A percentile compares a stretch with the other conserved stretches of the same genome.
phyloP scores from a whole-genome alignment of 1,284 basidiomycete species.

The Tausonia pullulans region DNA sequence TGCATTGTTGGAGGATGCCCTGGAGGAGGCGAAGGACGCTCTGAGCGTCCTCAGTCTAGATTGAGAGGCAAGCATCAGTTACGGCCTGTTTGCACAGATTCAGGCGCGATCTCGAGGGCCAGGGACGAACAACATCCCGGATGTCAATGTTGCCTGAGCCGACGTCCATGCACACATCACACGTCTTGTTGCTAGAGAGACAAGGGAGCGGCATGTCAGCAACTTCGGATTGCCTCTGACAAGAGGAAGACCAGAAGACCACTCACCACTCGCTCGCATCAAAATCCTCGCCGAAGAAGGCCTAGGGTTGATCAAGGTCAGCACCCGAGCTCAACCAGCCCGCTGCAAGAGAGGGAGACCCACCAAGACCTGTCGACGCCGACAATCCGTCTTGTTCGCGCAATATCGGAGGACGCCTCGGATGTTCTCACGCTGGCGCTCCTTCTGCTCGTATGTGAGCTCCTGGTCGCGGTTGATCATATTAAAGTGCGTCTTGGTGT shows the following conservation, averaged over 20 bases:
- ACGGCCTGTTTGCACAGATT: neutral
- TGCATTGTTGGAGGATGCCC: conserved; percentile 4
- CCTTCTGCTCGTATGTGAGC: conserved; percentile 42
- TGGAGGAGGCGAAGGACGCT: conserved; percentile 5
- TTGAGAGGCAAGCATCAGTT: neutral
- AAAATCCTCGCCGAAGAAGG: conserved; percentile 36
- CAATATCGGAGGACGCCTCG: conserved; percentile 61
- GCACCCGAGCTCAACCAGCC: conserved; percentile 14
- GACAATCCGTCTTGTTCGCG: conserved; percentile 70
- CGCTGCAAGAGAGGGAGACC: neutral
- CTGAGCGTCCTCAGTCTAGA: conserved; percentile 9
- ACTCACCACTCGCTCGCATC: conserved; percentile 28
- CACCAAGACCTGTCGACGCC: conserved; percentile 64
- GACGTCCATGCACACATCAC: conserved; percentile 32
- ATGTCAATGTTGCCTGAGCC: conserved; percentile 24
- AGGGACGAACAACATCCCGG: conserved; percentile 24
- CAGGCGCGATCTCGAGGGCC: neutral
- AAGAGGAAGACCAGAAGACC: neutral
- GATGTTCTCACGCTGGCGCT: conserved; percentile 48
- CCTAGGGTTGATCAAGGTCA: conserved; percentile 18
- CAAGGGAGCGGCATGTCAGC: neutral
- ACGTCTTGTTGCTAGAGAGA: conserved; percentile 23
- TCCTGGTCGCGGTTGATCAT: conserved; percentile 46
- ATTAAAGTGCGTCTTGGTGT: conserved; percentile 42
- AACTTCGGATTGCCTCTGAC: neutral